Percentiles rank a stretch among this genome's conserved stretches.
phyloP scores from a whole-genome alignment of 129 eudicot species.

The Solidago caesia region DNA sequence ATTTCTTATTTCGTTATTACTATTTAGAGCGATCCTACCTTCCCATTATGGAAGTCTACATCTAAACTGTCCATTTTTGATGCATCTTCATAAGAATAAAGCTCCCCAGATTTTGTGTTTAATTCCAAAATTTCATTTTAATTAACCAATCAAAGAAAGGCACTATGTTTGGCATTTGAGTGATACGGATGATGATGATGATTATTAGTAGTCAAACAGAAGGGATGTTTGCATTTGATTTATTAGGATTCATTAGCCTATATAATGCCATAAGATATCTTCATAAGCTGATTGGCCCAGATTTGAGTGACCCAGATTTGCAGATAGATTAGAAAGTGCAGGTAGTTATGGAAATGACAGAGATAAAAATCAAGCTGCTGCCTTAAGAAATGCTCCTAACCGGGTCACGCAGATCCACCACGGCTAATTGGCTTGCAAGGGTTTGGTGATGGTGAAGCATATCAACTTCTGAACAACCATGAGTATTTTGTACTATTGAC shows the following conservation, averaged over 20 bases:
- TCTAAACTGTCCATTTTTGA: too few species aligned
- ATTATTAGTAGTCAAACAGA: neutral
- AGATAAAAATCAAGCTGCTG: conserved; percentile 48
- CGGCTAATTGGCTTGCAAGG: conserved; percentile 66
- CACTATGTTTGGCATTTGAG: too few species aligned
- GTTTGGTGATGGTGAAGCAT: conserved; percentile 77
- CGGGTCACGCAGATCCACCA: conserved; percentile 53
- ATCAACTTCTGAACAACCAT: conserved; percentile 77
- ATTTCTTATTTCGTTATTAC: too few species aligned
- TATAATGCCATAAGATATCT: neutral
- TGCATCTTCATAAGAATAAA: too few species aligned
- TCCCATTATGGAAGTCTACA: too few species aligned
- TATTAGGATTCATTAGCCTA: neutral
- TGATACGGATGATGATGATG: too few species aligned
- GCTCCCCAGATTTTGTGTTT: too few species aligned
- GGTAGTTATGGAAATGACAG: conserved; percentile 53
- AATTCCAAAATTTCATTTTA: too few species aligned
- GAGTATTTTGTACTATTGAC: conserved; percentile 24
- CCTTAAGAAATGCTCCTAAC: conserved; percentile 16
- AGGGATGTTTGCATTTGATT: neutral
- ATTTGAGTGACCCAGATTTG: too few species aligned
- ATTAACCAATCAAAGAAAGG: too few species aligned
- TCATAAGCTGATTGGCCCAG: neutral
- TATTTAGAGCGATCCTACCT: too few species aligned
- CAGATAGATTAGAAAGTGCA: conserved; percentile 46